These are phyloP conservation scores for Rhynchospora breviuscula DNA, from an alignment of 176 grass and related monocot species.

Conservation along the genomic window DNA sequence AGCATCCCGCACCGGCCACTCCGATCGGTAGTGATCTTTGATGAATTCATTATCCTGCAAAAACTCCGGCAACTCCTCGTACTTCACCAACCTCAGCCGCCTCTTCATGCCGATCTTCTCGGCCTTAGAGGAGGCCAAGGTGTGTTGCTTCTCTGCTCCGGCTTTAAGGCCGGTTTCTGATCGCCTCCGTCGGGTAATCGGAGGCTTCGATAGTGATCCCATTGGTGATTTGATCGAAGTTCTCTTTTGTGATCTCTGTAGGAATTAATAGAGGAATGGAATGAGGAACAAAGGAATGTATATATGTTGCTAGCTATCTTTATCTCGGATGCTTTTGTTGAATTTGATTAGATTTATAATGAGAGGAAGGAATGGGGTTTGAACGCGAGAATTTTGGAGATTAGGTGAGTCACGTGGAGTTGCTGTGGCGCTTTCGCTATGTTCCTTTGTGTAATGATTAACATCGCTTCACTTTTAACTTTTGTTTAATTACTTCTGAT, in stretches of 20 bases:
- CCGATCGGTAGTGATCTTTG: slow-evolving; percentile 65
- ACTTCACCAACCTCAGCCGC: slow-evolving; percentile 45
- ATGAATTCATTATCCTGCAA: slow-evolving; percentile 96
- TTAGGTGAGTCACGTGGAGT: neutral
- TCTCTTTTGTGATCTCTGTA: neutral
- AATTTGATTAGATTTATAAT: slow-evolving; percentile 3
- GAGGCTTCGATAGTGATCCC: neutral
- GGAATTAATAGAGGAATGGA: neutral
- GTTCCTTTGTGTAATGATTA: neutral
- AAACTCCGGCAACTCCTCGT: slow-evolving; percentile 91
- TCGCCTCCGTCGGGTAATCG: slow-evolving; percentile 18
- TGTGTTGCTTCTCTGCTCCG: neutral
- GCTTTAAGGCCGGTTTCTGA: slow-evolving; percentile 1
- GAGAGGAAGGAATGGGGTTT: neutral
- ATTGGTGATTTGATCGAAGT: neutral
- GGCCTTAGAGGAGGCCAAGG: neutral
- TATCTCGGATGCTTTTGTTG: neutral
- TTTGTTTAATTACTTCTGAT: no score
- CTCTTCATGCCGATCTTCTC: neutral
- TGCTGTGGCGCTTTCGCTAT: neutral
- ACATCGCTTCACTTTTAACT: no score
- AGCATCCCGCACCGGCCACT: slow-evolving; percentile 81
- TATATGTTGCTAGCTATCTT: neutral
- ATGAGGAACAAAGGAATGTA: neutral
- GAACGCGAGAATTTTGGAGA: slow-evolving; percentile 13